Conservation (phyloP, 495 filamentous ascomycete genomes). For the Hypoxylon lienhwacheense region DNA sequence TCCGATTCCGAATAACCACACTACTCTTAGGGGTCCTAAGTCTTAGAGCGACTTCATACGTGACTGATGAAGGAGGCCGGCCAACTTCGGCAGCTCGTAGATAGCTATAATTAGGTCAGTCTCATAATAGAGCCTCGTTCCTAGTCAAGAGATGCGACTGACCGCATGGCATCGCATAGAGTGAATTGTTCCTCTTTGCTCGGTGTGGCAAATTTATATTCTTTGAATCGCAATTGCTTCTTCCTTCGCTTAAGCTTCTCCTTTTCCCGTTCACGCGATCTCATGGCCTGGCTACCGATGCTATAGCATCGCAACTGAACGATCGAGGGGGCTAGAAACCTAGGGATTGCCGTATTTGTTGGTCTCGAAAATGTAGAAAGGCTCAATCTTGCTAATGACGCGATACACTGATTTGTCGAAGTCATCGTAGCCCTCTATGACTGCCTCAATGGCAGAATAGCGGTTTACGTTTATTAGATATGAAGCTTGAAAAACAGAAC, state of each 20-base stretch:
- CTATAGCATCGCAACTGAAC: constrained; percentile 46
- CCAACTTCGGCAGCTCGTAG: constrained; percentile 92
- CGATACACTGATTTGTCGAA: constrained; percentile 55
- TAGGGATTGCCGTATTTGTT: constrained; percentile 43
- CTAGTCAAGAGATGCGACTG: constrained; percentile 30
- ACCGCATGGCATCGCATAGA: constrained; percentile 93
- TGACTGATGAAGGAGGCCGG: constrained; percentile 64
- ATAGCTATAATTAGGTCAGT: constrained; percentile 60
- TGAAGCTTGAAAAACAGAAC: constrained; percentile 12
- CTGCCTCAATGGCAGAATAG: constrained; percentile 7
- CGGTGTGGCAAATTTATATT: constrained; percentile 65
- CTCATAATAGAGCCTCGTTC: background rate
- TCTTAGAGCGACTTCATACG: constrained; percentile 86
- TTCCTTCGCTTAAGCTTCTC: constrained; percentile 68
- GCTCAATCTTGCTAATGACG: constrained; percentile 63
- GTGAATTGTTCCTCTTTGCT: constrained; percentile 67
- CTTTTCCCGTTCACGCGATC: constrained; percentile 55
- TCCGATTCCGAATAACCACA: constrained; percentile 78
- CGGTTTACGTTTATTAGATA: background rate
- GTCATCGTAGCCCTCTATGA: constrained; percentile 41
- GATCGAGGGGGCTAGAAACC: constrained; percentile 46
- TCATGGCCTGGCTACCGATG: constrained; percentile 31
- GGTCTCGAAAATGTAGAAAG: constrained; percentile 42
- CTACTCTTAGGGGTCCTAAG: constrained; percentile 79
- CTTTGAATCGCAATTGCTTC: constrained; percentile 61